Percentiles rank a stretch among this genome's conserved stretches.
These are phyloP conservation scores for Glebionis coronaria DNA, from an alignment of 129 eudicot genomes.

Conservation along the genomic window DNA sequence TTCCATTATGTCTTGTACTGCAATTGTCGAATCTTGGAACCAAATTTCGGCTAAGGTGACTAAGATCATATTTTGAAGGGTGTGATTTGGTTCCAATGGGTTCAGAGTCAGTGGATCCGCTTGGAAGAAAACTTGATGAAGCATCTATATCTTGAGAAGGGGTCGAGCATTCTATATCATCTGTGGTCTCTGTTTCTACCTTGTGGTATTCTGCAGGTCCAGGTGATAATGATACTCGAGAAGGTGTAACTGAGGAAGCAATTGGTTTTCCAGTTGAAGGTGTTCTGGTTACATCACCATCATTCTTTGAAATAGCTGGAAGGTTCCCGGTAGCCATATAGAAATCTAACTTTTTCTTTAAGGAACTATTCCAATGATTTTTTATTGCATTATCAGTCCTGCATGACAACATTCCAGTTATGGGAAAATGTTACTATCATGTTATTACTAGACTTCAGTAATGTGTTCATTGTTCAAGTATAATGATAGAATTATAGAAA, in stretches of 20 bases:
- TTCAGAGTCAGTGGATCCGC: conserved; percentile 54
- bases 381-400: conserved; percentile 97
- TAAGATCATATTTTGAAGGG: conserved; percentile 32
- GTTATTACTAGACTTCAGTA: not conserved
- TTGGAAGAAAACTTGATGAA: conserved; percentile 35
- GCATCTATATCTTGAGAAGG: conserved; percentile 44
- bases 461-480: not conserved
- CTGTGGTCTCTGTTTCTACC: conserved; percentile 40
- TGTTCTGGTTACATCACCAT: conserved; percentile 31
- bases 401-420: conserved; percentile 23
- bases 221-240: conserved; percentile 45
- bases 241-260: conserved; percentile 38
- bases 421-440: not conserved
- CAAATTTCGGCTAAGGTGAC: conserved; percentile 33
- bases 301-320: conserved; percentile 53
- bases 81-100: conserved; percentile 26
- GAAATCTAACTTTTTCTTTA: conserved; percentile 82
- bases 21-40: conserved; percentile 36
- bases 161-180: conserved; percentile 43
- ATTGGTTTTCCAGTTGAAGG: conserved; percentile 33
- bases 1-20: conserved; percentile 25
- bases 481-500: not conserved
- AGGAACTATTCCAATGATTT: conserved; percentile 98
- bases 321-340: conserved; percentile 78
- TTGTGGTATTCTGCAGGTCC: conserved; percentile 45